Conservation (phyloP, 768 basidiomycete species). For the Suillus spraguei region DNA sequence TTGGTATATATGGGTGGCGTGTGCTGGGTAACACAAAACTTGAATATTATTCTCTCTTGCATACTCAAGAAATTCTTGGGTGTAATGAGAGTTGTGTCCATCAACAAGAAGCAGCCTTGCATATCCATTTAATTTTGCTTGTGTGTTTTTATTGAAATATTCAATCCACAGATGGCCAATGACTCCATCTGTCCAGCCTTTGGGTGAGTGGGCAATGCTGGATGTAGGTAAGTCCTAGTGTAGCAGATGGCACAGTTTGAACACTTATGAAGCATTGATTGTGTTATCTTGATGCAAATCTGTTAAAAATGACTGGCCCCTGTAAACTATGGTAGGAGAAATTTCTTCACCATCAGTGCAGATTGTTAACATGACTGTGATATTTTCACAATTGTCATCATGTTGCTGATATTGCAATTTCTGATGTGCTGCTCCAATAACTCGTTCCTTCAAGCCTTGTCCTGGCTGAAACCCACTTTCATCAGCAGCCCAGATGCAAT, state of each 20-base stretch:
- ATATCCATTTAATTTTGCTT: slow-evolving; percentile 23
- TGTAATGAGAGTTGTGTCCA: slow-evolving; percentile 17
- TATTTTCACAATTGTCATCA: slow-evolving; percentile 24
- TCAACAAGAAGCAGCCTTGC: slow-evolving; percentile 30
- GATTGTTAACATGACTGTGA: slow-evolving; percentile 26
- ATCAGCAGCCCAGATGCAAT: slow-evolving; percentile 17
- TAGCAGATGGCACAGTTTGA: too few species aligned
- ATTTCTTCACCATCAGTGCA: slow-evolving; percentile 25
- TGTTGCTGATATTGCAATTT: slow-evolving; percentile 16
- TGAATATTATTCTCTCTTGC: slow-evolving; percentile 35
- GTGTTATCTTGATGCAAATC: slow-evolving; percentile 18
- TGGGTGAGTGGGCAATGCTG: slow-evolving; percentile 16
- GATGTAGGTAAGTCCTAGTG: too few species aligned
- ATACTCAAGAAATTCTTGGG: slow-evolving; percentile 29
- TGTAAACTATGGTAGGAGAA: slow-evolving; percentile 17
- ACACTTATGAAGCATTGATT: background rate
- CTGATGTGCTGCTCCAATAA: slow-evolving; percentile 7
- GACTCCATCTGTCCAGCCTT: slow-evolving; percentile 31
- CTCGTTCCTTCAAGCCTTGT: slow-evolving; percentile 4
- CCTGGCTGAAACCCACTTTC: slow-evolving; percentile 16
- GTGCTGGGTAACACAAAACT: slow-evolving; percentile 47
- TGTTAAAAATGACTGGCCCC: slow-evolving; percentile 15
- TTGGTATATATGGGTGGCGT: slow-evolving; percentile 47
- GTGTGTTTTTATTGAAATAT: slow-evolving; percentile 34
- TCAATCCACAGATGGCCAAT: slow-evolving; percentile 28